A percentile compares a stretch with the other conserved stretches of the same genome.
Evolutionary conservation across 2,329 filamentous ascomycete genomes (phyloP).

Genomic region (Nigrospora oryzae): DNA sequence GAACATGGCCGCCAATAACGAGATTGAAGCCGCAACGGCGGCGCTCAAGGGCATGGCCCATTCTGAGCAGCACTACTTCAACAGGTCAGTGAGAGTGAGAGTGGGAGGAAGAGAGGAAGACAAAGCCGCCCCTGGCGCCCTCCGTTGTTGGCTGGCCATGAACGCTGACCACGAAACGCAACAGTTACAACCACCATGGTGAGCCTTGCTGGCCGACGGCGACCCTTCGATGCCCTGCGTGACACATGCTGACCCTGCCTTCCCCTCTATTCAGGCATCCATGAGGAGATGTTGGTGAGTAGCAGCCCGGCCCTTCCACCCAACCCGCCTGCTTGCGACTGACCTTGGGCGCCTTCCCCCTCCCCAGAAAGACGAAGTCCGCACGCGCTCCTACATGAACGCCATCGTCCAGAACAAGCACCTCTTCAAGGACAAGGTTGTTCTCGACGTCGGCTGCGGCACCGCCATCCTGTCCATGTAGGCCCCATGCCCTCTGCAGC

Average conservation of each 20-base stretch:
- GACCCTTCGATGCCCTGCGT: slow-evolving; percentile 19
- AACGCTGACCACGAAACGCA: slow-evolving; percentile 6
- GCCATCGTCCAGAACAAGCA: slow-evolving; percentile 96
- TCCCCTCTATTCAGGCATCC: slow-evolving; percentile 57
- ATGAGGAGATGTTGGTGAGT: slow-evolving; percentile 96
- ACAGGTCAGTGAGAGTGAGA: slow-evolving; percentile 54
- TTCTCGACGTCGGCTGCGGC: slow-evolving; percentile 95
- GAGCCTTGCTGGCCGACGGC: slow-evolving; percentile 21
- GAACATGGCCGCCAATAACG: slow-evolving; percentile 35
- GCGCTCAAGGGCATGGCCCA: slow-evolving; percentile 71
- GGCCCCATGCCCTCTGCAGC: slow-evolving; percentile 19
- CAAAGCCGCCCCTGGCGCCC: too few species aligned
- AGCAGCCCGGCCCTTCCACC: slow-evolving; percentile 11
- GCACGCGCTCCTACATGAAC: slow-evolving; percentile 93
- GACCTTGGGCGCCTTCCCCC: neutral
- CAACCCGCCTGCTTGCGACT: slow-evolving; percentile 6
- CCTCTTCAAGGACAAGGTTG: slow-evolving; percentile 73
- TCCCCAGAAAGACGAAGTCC: slow-evolving; percentile 90
- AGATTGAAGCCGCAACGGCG: slow-evolving; percentile 51
- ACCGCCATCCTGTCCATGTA: slow-evolving; percentile 99
- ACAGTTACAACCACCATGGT: slow-evolving; percentile 97
- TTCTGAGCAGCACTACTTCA: slow-evolving; percentile 98
- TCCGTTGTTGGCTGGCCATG: too few species aligned
- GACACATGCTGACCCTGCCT: slow-evolving; percentile 1
- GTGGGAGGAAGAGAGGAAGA: too few species aligned